Percentiles rank a stretch among this genome's conserved stretches.
Conservation (phyloP, 805 yeast genomes). For the Suhomyces kilbournensis region DNA sequence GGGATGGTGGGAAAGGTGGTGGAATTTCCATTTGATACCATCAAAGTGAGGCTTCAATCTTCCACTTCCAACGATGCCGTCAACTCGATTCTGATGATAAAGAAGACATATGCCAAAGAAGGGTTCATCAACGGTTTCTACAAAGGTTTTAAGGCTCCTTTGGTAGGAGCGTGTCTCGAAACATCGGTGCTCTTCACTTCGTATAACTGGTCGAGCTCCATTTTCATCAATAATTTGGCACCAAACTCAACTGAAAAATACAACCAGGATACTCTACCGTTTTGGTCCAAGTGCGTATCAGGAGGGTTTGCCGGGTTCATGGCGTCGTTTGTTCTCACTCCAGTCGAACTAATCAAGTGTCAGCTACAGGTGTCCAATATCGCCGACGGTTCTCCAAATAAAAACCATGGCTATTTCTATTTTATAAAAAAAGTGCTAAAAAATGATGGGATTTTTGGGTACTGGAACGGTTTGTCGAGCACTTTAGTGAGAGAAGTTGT, state of each 20-base stretch:
- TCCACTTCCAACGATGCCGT: slow-evolving; percentile 39
- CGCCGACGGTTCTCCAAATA: slow-evolving; percentile 18
- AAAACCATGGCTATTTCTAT: slow-evolving; percentile 29
- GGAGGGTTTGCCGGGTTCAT: slow-evolving; percentile 83
- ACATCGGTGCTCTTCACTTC: slow-evolving; percentile 75
- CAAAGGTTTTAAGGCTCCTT: slow-evolving; percentile 75
- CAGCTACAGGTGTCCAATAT: slow-evolving; percentile 66
- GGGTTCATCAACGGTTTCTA: slow-evolving; percentile 74
- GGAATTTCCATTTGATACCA: slow-evolving; percentile 91
- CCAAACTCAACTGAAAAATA: background rate
- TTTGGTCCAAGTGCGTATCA: slow-evolving; percentile 51
- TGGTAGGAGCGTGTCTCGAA: slow-evolving; percentile 88
- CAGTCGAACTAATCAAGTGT: slow-evolving; percentile 89
- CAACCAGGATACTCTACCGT: slow-evolving; percentile 27
- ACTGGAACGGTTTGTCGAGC: slow-evolving; percentile 86
- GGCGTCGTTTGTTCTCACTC: slow-evolving; percentile 82
- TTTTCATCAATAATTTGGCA: slow-evolving; percentile 21
- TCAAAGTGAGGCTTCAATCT: slow-evolving; percentile 83
- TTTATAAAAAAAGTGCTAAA: slow-evolving; percentile 37
- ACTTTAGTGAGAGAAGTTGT: slow-evolving; percentile 80
- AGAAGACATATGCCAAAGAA: slow-evolving; percentile 59
- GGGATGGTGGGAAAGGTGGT: slow-evolving; percentile 83
- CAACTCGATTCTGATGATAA: slow-evolving; percentile 66
- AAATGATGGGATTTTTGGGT: slow-evolving; percentile 61
- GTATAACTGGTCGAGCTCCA: slow-evolving; percentile 41